Evolutionary conservation across 2,329 filamentous ascomycete genomes (phyloP).

Genomic region (Clonostachys sp.): DNA sequence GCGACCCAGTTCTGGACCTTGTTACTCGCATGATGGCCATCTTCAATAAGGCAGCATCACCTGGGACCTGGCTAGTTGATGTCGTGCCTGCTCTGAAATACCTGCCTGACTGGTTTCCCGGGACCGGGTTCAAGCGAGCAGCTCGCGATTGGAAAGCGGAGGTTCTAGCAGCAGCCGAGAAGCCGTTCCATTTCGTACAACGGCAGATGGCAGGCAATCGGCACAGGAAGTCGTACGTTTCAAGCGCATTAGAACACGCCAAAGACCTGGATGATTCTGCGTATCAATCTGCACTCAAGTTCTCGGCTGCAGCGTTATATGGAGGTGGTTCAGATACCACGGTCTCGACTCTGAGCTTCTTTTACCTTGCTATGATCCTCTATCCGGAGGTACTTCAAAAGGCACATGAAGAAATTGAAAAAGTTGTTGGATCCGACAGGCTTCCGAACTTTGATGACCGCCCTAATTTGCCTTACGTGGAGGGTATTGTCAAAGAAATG

Average conservation of each 20-base stretch:
- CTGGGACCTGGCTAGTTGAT: slow-evolving; percentile 13
- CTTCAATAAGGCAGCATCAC: slow-evolving; percentile 11
- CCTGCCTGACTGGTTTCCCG: slow-evolving; percentile 9
- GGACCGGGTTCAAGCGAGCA: slow-evolving; percentile 11
- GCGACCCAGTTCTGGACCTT: slow-evolving; percentile 10
- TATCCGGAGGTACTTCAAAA: slow-evolving; percentile 12
- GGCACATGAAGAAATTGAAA: slow-evolving; percentile 15
- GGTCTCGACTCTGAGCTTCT: slow-evolving; percentile 1
- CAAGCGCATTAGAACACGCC: slow-evolving; percentile 12
- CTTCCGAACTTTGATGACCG: slow-evolving; percentile 15
- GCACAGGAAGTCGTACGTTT: slow-evolving; percentile 15
- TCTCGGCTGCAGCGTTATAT: not conserved
- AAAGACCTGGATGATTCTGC: not conserved
- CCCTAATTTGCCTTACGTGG: slow-evolving; percentile 15
- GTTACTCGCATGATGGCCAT: slow-evolving; percentile 11
- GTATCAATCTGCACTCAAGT: not conserved
- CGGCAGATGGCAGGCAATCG: slow-evolving; percentile 11
- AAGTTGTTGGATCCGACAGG: slow-evolving; percentile 16
- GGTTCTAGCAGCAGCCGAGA: slow-evolving; percentile 6
- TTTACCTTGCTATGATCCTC: slow-evolving; percentile 12
- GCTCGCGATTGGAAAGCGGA: slow-evolving; percentile 10
- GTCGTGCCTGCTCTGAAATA: slow-evolving; percentile 9
- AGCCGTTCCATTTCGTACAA: slow-evolving; percentile 12
- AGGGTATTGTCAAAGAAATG: slow-evolving; percentile 16
- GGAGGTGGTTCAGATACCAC: not conserved